Conservation (phyloP, 305 asterid genomes). For the Fraxinus floribunda region DNA sequence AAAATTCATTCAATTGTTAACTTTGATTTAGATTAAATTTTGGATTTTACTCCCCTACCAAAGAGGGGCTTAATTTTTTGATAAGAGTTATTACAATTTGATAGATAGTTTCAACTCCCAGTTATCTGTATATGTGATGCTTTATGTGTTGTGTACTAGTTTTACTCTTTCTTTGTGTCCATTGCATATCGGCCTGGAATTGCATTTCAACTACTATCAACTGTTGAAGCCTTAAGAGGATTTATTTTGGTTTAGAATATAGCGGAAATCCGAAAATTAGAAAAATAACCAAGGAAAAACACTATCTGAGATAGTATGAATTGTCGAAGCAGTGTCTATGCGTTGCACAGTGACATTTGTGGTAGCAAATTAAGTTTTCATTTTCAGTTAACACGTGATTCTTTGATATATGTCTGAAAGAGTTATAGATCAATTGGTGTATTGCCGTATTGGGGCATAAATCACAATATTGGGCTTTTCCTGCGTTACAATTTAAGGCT, state of each 20-base stretch:
- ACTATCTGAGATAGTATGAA: not conserved
- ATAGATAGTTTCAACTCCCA: slow-evolving; percentile 3
- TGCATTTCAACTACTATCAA: not conserved
- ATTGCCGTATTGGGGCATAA: not conserved
- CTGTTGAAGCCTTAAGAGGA: not conserved
- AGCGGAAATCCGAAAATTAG: not conserved
- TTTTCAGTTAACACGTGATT: not conserved
- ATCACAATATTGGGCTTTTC: not conserved
- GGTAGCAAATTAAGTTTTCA: not conserved
- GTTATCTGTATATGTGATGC: slow-evolving; percentile 16
- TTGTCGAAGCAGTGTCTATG: not conserved
- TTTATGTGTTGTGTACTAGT: not conserved
- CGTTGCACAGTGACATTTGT: not conserved
- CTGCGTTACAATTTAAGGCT: not conserved
- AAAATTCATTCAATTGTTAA: too few relatives aligned
- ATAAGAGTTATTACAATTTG: not conserved
- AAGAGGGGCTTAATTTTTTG: not conserved
- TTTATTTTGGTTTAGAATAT: not conserved
- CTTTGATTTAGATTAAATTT: too few relatives aligned
- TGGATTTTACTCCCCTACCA: too few relatives aligned
- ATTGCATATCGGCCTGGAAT: not conserved
- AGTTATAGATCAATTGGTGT: not conserved
- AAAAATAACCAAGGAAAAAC: not conserved
- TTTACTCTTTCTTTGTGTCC: not conserved
- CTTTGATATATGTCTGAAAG: not conserved